These are phyloP conservation scores for Apodospora peruviana DNA, from an alignment of 495 filamentous ascomycete species.

Conservation along the genomic window DNA sequence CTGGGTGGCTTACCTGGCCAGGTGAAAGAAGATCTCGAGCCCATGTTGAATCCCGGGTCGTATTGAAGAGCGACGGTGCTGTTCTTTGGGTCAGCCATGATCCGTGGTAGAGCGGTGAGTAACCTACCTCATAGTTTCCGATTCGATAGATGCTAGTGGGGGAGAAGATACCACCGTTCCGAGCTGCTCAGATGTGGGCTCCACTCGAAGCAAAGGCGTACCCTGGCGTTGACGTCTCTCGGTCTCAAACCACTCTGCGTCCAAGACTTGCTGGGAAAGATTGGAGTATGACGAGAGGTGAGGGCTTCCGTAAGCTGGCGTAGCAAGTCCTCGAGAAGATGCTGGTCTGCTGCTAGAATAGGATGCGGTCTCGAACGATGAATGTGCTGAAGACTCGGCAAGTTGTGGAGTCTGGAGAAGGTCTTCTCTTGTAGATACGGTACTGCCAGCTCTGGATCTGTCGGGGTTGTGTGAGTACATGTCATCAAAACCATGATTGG, in stretches of 20 bases:
- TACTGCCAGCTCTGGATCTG: conserved; percentile 35
- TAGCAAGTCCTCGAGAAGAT: conserved; percentile 21
- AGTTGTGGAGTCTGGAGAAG: conserved; percentile 30
- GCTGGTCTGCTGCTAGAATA: conserved; percentile 24
- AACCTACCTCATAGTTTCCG: conserved; percentile 38
- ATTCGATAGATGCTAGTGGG: conserved; percentile 18
- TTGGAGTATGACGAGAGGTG: conserved; percentile 24
- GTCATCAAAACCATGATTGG: conserved; percentile 25
- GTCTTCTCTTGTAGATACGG: conserved; percentile 30
- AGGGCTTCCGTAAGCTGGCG: conserved; percentile 23
- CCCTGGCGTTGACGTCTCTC: conserved; percentile 19
- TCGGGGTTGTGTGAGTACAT: conserved; percentile 40
- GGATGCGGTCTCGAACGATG: conserved; percentile 22
- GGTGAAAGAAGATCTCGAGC: conserved; percentile 35
- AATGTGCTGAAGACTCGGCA: conserved; percentile 16
- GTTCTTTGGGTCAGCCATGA: conserved; percentile 10
- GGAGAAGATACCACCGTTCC: conserved; percentile 22
- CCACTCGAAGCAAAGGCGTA: conserved; percentile 31
- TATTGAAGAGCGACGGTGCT: conserved; percentile 43
- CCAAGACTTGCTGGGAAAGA: conserved; percentile 19
- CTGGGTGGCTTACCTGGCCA: conserved; percentile 31
- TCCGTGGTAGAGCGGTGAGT: background rate
- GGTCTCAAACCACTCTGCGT: conserved; percentile 26
- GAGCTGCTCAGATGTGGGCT: conserved; percentile 25
- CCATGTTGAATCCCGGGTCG: conserved; percentile 41